phyloP scores from a whole-genome alignment of 495 filamentous ascomycete genomes.

The Pyronema domesticum region DNA sequence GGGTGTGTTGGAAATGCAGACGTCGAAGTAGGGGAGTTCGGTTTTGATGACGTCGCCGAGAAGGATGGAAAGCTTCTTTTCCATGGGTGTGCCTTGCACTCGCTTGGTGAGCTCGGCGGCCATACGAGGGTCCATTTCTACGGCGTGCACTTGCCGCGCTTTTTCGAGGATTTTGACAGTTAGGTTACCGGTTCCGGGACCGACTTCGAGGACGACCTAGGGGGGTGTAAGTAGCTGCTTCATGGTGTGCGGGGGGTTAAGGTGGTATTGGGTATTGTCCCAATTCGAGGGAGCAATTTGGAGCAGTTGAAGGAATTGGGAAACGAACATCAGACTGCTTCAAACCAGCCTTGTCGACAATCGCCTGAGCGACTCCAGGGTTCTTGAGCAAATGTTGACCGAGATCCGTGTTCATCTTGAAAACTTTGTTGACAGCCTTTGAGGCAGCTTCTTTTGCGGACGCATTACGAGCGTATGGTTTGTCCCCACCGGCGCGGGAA shows the following conservation, averaged over 20 bases:
- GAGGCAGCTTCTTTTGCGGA: constrained; percentile 24
- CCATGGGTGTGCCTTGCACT: constrained; percentile 66
- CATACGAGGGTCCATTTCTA: constrained; percentile 92
- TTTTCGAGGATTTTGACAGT: constrained; percentile 77
- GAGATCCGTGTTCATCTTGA: constrained; percentile 65
- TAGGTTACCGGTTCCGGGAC: constrained; percentile 69
- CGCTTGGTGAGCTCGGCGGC: constrained; percentile 90
- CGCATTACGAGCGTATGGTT: constrained; percentile 10
- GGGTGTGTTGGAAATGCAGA: constrained; percentile 85
- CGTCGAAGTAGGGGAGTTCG: constrained; percentile 70
- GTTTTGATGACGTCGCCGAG: constrained; percentile 90
- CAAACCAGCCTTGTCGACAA: constrained; percentile 70
- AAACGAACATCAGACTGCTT: constrained; percentile 63
- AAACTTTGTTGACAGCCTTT: constrained; percentile 57
- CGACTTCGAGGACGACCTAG: constrained; percentile 52
- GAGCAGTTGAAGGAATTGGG: background rate
- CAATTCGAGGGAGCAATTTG: background rate
- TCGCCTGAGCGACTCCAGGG: constrained; percentile 76
- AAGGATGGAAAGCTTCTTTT: constrained; percentile 64
- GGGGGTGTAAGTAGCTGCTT: background rate
- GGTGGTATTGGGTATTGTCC: background rate
- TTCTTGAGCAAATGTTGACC: constrained; percentile 95
- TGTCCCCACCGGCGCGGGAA: background rate
- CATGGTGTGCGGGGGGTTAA: background rate
- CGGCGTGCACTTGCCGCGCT: constrained; percentile 71